Evolutionary conservation across 495 filamentous ascomycete genomes (phyloP).

Genomic region (Penicillium simplicissimum): DNA sequence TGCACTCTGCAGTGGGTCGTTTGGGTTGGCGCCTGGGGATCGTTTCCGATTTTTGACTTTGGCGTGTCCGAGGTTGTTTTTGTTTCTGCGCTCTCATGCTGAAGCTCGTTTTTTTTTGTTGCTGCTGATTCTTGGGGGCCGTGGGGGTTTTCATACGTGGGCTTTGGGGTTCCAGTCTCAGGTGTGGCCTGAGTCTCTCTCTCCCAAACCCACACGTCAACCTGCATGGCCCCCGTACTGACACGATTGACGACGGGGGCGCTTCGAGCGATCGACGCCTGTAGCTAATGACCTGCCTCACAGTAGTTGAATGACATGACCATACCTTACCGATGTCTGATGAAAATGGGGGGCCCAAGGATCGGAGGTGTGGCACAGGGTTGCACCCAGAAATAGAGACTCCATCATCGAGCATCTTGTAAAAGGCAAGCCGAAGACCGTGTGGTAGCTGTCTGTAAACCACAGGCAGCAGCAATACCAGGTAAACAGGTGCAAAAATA

Average conservation of each 20-base stretch:
- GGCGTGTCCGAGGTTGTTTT: neutral
- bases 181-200: neutral
- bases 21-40: neutral
- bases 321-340: neutral
- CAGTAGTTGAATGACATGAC: conserved; percentile 9
- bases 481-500: conserved; percentile 6
- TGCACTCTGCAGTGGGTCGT: neutral
- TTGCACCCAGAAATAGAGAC: conserved; percentile 1
- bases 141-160: neutral
- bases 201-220: neutral
- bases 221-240: conserved; percentile 13
- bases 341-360: neutral
- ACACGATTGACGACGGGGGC: conserved; percentile 14
- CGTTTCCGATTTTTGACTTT: neutral
- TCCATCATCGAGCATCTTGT: neutral
- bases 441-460: neutral
- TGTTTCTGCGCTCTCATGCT: neutral
- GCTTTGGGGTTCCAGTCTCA: neutral
- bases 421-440: too few relatives aligned
- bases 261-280: neutral
- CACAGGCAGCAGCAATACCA: conserved; percentile 27
- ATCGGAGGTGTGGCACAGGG: conserved; percentile 1
- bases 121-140: neutral
- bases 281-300: conserved; percentile 1
- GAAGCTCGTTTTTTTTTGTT: conserved; percentile 1